Conservation (phyloP, 768 basidiomycete species). For the Pleurotus platypus region DNA sequence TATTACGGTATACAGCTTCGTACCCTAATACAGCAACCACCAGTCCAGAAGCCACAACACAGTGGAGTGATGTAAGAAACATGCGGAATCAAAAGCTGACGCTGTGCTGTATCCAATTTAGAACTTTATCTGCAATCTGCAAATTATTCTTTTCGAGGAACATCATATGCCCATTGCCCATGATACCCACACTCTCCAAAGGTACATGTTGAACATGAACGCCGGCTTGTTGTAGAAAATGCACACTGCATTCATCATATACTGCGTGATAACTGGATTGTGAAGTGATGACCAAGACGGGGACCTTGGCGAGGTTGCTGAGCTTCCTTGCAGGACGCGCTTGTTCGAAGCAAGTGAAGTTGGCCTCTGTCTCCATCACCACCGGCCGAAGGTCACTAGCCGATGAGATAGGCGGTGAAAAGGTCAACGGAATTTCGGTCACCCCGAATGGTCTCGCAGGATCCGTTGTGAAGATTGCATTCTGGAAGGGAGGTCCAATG, state of each 20-base stretch:
- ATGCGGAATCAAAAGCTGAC: not conserved
- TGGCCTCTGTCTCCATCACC: constrained; percentile 21
- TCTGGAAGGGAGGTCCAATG: constrained; percentile 44
- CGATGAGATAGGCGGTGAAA: constrained; percentile 36
- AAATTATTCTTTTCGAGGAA: constrained; percentile 51
- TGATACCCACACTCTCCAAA: constrained; percentile 40
- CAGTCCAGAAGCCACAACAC: too few relatives aligned
- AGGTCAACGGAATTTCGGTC: constrained; percentile 43
- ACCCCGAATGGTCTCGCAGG: constrained; percentile 42
- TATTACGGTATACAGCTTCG: too few relatives aligned
- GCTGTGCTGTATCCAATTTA: constrained; percentile 31
- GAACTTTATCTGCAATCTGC: constrained; percentile 36
- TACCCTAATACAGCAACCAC: too few relatives aligned
- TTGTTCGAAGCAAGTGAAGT: constrained; percentile 41
- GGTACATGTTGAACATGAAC: constrained; percentile 38
- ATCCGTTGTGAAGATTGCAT: constrained; percentile 31
- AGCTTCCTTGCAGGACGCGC: constrained; percentile 36
- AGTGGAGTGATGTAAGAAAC: too few relatives aligned
- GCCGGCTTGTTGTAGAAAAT: constrained; percentile 41
- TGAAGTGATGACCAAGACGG: constrained; percentile 44
- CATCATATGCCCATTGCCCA: constrained; percentile 54
- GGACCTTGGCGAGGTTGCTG: constrained; percentile 37
- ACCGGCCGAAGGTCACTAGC: constrained; percentile 30
- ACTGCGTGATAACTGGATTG: constrained; percentile 48
- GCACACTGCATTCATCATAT: constrained; percentile 43